phyloP scores from a whole-genome alignment of 108 stramenopile genomes.

The Phaeodactylum tricornutum region DNA sequence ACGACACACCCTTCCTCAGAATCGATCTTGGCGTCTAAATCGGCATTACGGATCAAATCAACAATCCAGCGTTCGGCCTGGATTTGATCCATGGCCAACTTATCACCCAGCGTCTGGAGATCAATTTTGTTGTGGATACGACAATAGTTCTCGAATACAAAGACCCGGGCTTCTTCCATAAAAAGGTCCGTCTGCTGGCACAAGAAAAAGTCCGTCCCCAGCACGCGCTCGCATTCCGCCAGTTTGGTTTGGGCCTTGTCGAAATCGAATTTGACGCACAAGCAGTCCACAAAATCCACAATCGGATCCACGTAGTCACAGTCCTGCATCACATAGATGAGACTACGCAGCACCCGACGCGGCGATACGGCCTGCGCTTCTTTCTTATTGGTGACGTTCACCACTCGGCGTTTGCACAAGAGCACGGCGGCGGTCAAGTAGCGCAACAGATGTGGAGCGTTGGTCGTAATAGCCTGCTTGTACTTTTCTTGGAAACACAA shows the following conservation, averaged over 20 bases:
- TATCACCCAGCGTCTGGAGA: constrained; percentile 84
- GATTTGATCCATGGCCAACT: constrained; percentile 88
- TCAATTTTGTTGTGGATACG: constrained; percentile 98
- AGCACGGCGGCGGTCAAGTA: constrained; percentile 97
- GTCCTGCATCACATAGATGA: constrained; percentile 87
- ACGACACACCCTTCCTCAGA: constrained; percentile 88
- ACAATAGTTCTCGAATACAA: constrained; percentile 99
- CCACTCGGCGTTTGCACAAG: constrained; percentile 82
- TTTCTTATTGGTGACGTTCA: constrained; percentile 50
- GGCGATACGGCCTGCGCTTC: constrained; percentile 39
- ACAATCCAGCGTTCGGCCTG: constrained; percentile 98
- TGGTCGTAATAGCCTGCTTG: constrained; percentile 96
- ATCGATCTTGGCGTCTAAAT: constrained; percentile 94
- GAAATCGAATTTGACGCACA: constrained; percentile 97
- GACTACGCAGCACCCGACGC: constrained; percentile 65
- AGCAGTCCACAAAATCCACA: constrained; percentile 92
- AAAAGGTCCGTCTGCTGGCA: constrained; percentile 88
- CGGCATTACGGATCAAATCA: constrained; percentile 91
- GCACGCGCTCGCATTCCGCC: constrained; percentile 73
- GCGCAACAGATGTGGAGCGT: constrained; percentile 95
- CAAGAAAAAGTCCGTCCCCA: constrained; percentile 94
- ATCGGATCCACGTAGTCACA: constrained; percentile 95
- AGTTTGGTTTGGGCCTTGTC: constrained; percentile 91
- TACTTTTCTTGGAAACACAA: constrained; percentile 79
- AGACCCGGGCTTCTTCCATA: constrained; percentile 96